Evolutionary conservation across 225 moss, liverwort and hornwort genomes (phyloP).

Genomic region (Thuidium tamariscinum): DNA sequence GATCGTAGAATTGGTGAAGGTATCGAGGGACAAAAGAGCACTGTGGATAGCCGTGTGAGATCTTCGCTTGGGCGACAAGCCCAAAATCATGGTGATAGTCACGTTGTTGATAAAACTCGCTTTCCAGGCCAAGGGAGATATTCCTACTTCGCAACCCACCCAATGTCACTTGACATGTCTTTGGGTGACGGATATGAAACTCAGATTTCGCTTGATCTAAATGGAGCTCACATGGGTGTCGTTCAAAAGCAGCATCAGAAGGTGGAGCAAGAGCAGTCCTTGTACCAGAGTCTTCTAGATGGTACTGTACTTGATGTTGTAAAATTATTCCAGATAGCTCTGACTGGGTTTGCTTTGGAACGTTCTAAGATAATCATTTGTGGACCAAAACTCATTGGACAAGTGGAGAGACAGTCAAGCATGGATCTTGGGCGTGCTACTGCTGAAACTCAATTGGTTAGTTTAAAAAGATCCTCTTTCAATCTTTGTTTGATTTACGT

Average conservation of each 20-base stretch:
- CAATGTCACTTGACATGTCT: constrained; percentile 24
- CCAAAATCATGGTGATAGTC: constrained; percentile 5
- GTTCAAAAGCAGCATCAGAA: constrained; percentile 23
- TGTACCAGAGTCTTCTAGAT: constrained; percentile 32
- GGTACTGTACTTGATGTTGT: constrained; percentile 31
- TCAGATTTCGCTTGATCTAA: constrained; percentile 16
- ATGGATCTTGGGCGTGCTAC: not conserved
- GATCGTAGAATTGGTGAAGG: constrained; percentile 29
- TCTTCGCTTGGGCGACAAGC: not conserved
- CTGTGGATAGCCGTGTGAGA: not conserved
- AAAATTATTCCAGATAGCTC: constrained; percentile 26
- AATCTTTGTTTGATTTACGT: not conserved
- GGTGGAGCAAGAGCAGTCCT: constrained; percentile 19
- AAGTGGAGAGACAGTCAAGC: constrained; percentile 18
- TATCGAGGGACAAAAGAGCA: not conserved
- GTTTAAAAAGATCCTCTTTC: not conserved
- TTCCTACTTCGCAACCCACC: constrained; percentile 39
- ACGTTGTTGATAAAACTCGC: constrained; percentile 3
- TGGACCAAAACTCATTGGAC: constrained; percentile 33
- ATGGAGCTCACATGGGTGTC: constrained; percentile 49
- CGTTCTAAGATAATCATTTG: constrained; percentile 20
- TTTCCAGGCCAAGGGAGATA: constrained; percentile 33
- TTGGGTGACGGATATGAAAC: constrained; percentile 41
- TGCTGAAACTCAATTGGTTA: constrained; percentile 25
- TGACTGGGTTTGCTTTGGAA: constrained; percentile 41